Percentiles rank a stretch among this genome's conserved stretches.
phyloP scores from a whole-genome alignment of 768 basidiomycete species.

The Suillus lakei region DNA sequence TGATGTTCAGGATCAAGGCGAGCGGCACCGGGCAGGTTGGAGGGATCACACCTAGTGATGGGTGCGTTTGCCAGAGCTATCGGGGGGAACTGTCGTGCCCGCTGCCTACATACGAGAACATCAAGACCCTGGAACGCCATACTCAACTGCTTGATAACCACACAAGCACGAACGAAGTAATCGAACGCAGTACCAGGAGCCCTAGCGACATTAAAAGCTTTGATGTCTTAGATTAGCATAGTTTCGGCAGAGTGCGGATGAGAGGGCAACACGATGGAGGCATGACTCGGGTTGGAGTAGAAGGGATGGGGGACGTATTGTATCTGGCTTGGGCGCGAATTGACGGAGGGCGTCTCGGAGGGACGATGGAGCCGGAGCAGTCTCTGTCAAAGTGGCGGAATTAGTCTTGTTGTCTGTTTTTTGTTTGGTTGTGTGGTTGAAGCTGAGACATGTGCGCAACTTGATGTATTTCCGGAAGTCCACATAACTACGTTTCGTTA shows the following conservation, averaged over 20 bases:
- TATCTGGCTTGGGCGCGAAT: constrained; percentile 85
- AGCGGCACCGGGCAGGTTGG: too few species aligned
- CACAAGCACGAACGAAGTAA: constrained; percentile 86
- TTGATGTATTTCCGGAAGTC: constrained; percentile 88
- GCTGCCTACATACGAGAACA: too few species aligned
- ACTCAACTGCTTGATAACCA: constrained; percentile 77
- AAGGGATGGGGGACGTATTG: constrained; percentile 49
- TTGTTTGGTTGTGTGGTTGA: background rate
- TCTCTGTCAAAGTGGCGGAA: constrained; percentile 88
- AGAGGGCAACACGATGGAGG: background rate
- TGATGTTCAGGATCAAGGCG: too few species aligned
- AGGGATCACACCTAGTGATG: too few species aligned
- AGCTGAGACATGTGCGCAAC: constrained; percentile 28
- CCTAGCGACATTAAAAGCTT: constrained; percentile 51
- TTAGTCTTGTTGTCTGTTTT: constrained; percentile 56
- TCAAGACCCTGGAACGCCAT: constrained; percentile 74
- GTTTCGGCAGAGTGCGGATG: constrained; percentile 37
- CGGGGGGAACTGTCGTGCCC: too few species aligned
- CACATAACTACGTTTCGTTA: too few species aligned
- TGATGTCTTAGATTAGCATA: constrained; percentile 51
- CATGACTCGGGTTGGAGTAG: constrained; percentile 1
- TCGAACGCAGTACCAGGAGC: constrained; percentile 79
- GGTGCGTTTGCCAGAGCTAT: too few species aligned
- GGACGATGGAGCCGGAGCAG: constrained; percentile 79
- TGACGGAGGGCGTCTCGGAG: constrained; percentile 69